Percentiles rank a stretch among this genome's conserved stretches.
Evolutionary conservation across 2,329 filamentous ascomycete genomes (phyloP).

Genomic region (Aureobasidium vineae): DNA sequence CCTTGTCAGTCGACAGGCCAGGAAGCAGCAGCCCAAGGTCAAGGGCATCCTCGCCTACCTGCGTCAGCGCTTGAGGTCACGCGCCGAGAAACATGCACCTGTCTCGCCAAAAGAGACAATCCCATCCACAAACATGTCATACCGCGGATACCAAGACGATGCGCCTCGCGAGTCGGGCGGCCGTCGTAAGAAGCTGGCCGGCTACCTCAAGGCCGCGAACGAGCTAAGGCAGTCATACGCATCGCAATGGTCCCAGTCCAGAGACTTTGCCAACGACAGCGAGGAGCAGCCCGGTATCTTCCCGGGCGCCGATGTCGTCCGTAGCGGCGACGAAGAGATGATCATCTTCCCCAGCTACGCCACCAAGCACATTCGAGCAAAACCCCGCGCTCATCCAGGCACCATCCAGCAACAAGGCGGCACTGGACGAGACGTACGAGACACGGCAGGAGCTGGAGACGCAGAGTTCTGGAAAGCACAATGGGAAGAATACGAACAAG

Average conservation of each 20-base stretch:
- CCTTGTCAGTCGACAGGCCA: slow-evolving; percentile 61
- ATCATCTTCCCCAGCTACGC: slow-evolving; percentile 94
- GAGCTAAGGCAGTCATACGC: slow-evolving; percentile 68
- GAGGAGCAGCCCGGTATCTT: slow-evolving; percentile 70
- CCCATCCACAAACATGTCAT: slow-evolving; percentile 36
- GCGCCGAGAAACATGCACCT: slow-evolving; percentile 37
- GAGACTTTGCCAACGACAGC: slow-evolving; percentile 36
- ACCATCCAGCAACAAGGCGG: slow-evolving; percentile 42
- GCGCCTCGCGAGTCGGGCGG: slow-evolving; percentile 59
- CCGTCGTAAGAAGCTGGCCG: slow-evolving; percentile 74
- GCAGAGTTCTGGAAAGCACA: slow-evolving; percentile 73
- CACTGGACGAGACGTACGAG: slow-evolving; percentile 44
- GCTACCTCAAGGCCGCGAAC: slow-evolving; percentile 68
- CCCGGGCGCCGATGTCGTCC: slow-evolving; percentile 77
- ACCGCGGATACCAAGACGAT: slow-evolving; percentile 40
- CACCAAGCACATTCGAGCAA: slow-evolving; percentile 62
- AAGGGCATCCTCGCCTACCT: slow-evolving; percentile 38
- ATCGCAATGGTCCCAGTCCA: slow-evolving; percentile 47
- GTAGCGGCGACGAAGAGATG: slow-evolving; percentile 84
- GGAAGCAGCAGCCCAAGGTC: slow-evolving; percentile 35
- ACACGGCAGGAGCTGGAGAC: slow-evolving; percentile 54
- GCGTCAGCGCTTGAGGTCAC: slow-evolving; percentile 36
- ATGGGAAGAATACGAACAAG: slow-evolving; percentile 76
- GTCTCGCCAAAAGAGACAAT: slow-evolving; percentile 30
- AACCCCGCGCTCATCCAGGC: slow-evolving; percentile 39